Base-by-base conservation (phyloP, 805 yeast species). In the Starmerella vitae region DNA sequence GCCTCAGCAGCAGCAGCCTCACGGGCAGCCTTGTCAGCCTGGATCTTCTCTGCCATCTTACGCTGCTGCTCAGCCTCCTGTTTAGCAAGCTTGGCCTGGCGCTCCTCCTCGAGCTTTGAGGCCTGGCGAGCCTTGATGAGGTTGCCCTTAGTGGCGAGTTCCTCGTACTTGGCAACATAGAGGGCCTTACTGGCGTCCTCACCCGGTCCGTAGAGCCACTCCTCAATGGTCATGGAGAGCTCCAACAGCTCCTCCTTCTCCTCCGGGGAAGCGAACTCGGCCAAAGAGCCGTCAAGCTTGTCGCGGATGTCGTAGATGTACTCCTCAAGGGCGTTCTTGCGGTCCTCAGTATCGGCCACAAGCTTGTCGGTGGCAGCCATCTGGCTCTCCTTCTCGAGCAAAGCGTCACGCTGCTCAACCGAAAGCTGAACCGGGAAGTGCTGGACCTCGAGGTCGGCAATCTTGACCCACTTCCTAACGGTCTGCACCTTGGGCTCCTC, bases 201-300 rank as follows among this genome's bases (percentile, higher is more conserved):
- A 59, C 97, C 97, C 42, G 85, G 98, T 47, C 81, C 94, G 65
- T 91, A 91, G 57, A 91, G 75, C 99, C 99, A 91, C 59, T 88
- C 95, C 72, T 91, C 98, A 50, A 97, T 76, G 62, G 76, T 78
- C 57, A 70, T 61, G 60, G 91, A 72, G 71, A 79, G 71, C 45
- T 66, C 80, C 36, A 72, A 62, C 57, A 91, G 71, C 58, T 72
- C 80, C 49, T 66, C 67, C 74, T 88, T 88, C 73, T 91, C 98
- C 56, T 76, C 84, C 44, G 79, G 93, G 51, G 80, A 71, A 42
- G 96, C 95, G 60, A 86, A 91, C 54, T 70, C 76, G 51, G 81
- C 72, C 62, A 88, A 88, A 55, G 76, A 77, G 41, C 85, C 98
- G 44, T 86, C 97, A 58, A 91, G 71, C 70, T 91, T 91, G 62